Evolutionary conservation across 192 early-diverging fungal genomes (phyloP), one percentile per base, ranked within the genome.

Genomic region (Entomortierella chlamydospora): DNA sequence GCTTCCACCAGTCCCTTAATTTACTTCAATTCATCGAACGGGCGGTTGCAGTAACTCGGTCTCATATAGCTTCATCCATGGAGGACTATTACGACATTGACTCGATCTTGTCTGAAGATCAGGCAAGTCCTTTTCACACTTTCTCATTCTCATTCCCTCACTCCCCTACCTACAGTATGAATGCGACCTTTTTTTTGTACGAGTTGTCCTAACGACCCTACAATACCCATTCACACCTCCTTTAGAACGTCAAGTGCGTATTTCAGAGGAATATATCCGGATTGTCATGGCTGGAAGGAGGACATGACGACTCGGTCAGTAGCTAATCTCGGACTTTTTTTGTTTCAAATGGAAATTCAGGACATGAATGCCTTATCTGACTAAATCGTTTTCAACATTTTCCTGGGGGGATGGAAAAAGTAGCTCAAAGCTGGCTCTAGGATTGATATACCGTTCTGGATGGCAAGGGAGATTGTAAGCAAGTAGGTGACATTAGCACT

Each of bases 41-140:
- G 34, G 34, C 34, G 34, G 34, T 10, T 37, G 34, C 34, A 37
- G 4, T 37, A 37, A 37, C 34, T 37, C 34, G 10, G 4, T 47
- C 45, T 20, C 15, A 5, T 11, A 20, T 17, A 47, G 45, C 45
- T 37, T 52, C 15, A 51, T 0, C 22, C 7, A 73, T 73, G 71
- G 82, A 85, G 31, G 88, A 89, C 49, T 89, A 89, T 49, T 87
- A 89, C 51, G 81, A 86, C 58, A 84, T 89, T 20, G 88, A 89
- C 50, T 82, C 80, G 58, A 89, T 89, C 30, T 63, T 89, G 30
- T 83, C 88, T 34, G 86, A 89, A 20, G 82, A 89, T 29, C 81
- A 83, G 72, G 85, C 83, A 83, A 37, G 37, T 13, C 15, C 11
- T 7, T 13, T 54, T n/a, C 42, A 13, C 25, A 17, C 31, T 54